Base-by-base conservation (phyloP, 2,329 filamentous ascomycete genomes). In the Bipolaris bicolor region DNA sequence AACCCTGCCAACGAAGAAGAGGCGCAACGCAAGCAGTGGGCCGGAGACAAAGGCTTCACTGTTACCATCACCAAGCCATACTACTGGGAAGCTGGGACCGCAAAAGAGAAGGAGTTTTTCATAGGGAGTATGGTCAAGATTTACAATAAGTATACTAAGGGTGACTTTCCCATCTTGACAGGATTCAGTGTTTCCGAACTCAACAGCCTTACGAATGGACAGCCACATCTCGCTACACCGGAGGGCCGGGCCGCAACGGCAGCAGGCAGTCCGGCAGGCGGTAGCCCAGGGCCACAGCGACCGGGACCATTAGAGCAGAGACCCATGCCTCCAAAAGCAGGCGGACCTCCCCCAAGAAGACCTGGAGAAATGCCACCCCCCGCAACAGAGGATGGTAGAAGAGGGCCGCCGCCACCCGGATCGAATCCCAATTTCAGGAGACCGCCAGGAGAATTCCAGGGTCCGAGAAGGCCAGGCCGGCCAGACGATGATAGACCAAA, bases 61-160 rank as follows among this genome's bases (percentile, higher is more conserved):
- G 91, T 98, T 49, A 95, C 89, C 1, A 85, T 99, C 26, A 89
- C 90, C 24, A 99, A 99, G 76, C 90, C 92, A 0, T 99, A 99
- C 78, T 99, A 95, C 76, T 99, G 95, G 95, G 88, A 96, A 76
- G 92, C 95, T 33, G 88, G 92, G 63, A 95, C 91, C 0, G 85
- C 91, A 51, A 97, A 97, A 80, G 95, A 99, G 79, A 98, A 97
- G 82, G 94, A 97, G 74, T 98, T 98, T 79, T 99, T 99, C 77
- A 95, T 99, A 70, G 92, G 91, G 33, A 97, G 93, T 76, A 79
- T 98, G 66, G 87, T 98, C 72, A 99, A 98, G 78, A 97, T 99
- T 64, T 99, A 91, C 76, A 88, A 88, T 68, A 99, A 98, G 78
- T 99, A 98, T 74, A 98, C 95, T 0, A 71, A 71, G 56, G 67